A percentile compares a stretch with the other conserved stretches of the same genome.
Evolutionary conservation across 495 filamentous ascomycete genomes (phyloP).

Genomic region (Neurospora hispaniola): DNA sequence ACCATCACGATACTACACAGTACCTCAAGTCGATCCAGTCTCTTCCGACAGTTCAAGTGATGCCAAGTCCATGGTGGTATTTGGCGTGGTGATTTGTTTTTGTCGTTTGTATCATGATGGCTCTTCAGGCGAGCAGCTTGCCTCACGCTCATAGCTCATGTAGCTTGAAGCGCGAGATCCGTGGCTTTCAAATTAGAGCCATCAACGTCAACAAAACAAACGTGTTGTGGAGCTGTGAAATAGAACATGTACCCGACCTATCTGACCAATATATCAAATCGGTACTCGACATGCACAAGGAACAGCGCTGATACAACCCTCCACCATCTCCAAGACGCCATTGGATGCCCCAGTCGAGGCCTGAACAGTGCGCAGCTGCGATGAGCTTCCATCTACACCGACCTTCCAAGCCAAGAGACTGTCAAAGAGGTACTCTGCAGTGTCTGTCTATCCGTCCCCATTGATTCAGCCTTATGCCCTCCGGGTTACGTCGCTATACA

Average conservation of each 20-base stretch:
- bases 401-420: background rate
- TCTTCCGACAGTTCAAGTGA: background rate
- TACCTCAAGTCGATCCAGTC: background rate
- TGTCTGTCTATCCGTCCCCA: background rate
- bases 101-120: background rate
- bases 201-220: background rate
- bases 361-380: constrained; percentile 17
- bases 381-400: constrained; percentile 6
- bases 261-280: background rate
- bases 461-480: constrained; percentile 8
- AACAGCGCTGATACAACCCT: background rate
- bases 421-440: background rate
- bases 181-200: background rate
- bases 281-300: background rate
- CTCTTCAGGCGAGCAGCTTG: background rate
- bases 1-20: background rate
- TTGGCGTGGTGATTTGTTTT: background rate
- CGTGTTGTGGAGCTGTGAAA: background rate
- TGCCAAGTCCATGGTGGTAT: background rate
- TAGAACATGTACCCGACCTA: background rate
- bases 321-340: background rate
- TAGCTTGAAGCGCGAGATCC: background rate
- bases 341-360: constrained; percentile 11
- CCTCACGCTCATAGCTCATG: background rate
- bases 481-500: background rate